phyloP scores from a whole-genome alignment of 257 asterid species.

The Voacanga thouarsii region DNA sequence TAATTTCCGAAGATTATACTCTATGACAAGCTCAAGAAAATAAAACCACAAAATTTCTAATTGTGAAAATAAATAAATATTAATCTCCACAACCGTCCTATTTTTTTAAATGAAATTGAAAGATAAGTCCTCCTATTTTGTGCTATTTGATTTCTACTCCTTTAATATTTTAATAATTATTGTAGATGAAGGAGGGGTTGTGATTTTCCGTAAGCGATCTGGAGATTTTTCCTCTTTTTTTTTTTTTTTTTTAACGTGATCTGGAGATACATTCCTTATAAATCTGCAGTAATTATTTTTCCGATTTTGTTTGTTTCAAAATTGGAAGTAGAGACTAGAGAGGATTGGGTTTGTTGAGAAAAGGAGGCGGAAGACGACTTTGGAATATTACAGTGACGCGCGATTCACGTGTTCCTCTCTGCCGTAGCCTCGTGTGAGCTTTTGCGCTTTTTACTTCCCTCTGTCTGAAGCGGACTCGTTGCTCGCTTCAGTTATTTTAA shows the following conservation, averaged over 20 bases:
- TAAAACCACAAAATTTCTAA: too few relatives aligned
- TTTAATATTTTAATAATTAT: too few relatives aligned
- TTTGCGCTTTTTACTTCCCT: neutral
- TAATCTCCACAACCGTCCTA: neutral
- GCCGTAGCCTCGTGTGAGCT: neutral
- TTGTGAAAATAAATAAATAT: neutral
- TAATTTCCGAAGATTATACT: too few relatives aligned
- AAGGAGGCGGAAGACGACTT: neutral
- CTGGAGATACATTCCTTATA: too few relatives aligned
- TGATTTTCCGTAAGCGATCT: too few relatives aligned
- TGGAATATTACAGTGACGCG: conserved; percentile 9
- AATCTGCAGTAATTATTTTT: too few relatives aligned
- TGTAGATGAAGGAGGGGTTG: too few relatives aligned
- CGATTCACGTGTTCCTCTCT: conserved; percentile 3
- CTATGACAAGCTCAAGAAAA: too few relatives aligned
- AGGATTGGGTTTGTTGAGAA: neutral
- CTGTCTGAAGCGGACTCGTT: neutral
- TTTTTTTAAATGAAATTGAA: neutral
- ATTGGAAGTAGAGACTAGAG: neutral
- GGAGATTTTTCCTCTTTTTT: neutral
- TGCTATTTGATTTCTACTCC: neutral
- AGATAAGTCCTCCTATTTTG: too few relatives aligned
- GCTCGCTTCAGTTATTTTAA: neutral
- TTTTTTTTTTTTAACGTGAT: too few relatives aligned
- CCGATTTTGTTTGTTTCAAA: too few relatives aligned